Base-by-base conservation (phyloP, 2,329 filamentous ascomycete species). In the Apiospora rasikravindrae region DNA sequence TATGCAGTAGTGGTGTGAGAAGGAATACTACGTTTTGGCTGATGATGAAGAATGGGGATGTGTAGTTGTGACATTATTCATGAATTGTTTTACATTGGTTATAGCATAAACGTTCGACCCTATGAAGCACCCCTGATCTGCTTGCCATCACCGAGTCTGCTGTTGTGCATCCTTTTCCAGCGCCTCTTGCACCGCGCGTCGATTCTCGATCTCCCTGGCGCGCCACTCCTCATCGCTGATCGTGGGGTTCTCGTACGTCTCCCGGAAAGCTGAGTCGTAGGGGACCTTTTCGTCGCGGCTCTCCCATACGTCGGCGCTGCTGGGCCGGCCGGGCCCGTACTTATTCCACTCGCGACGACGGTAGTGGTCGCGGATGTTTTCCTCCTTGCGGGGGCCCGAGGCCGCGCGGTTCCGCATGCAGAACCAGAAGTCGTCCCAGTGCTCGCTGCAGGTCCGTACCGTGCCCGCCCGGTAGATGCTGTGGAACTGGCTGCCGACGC, bases 341-440 rank as follows among this genome's bases (percentile, higher is more conserved):
- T 91, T 92, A 51, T 88, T 88, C 73, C 86, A 82, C 78, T 89
- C 87, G 82, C 91, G 92, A 75, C 88, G 86, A 74, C 89, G 86
- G 83, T 95, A 94, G 82, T 92, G 90, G 67, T 90, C 89, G 73
- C 86, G 86, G 71, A 97, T 88, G 77, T 87, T 86, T 70, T 86
- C 88, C 73, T 88, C 90, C 77, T 90, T 90, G 76, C 90, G 84
- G 61, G 87, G 83, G 33, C 89, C 88, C 0, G 87, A 82, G 78
- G 90, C 90, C 1, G 88, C 87, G 78, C 92, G 91, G 49, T 91
- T 91, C 75, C 94, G 91, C 95, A 98, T 98, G 86, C 96, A 99
- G 84, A 98, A 96, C 93, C 95, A 97, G 83, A 98, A 98, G 82
- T 98, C 94, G 73, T 92, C 89, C 95, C 96, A 98, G 74, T 95